Percentiles rank a stretch among this genome's conserved stretches.
These are phyloP conservation scores for Onygenales sp. DNA, from an alignment of 2,329 filamentous ascomycete genomes.

Conservation along the genomic window DNA sequence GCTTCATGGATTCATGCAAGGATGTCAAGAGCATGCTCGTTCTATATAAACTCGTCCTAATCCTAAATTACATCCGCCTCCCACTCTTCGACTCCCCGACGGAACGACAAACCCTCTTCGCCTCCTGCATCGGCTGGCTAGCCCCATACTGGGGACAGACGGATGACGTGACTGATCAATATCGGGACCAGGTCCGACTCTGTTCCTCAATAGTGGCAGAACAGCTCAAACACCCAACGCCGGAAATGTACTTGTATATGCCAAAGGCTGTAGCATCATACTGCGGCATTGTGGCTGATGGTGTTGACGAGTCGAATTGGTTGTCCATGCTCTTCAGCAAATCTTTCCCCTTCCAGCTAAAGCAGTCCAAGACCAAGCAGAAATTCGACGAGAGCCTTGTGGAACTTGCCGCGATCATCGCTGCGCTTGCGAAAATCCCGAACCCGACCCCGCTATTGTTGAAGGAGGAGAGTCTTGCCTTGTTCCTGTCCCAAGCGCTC, in stretches of 20 bases:
- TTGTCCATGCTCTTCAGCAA: conserved; percentile 86
- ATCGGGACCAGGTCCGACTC: conserved; percentile 83
- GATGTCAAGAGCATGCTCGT: conserved; percentile 83
- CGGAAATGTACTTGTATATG: conserved; percentile 80
- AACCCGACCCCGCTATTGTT: conserved; percentile 66
- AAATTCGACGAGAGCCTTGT: conserved; percentile 79
- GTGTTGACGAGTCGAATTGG: conserved; percentile 46
- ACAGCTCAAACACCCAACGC: conserved; percentile 66
- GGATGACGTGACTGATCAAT: conserved; percentile 67
- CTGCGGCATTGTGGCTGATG: conserved; percentile 60
- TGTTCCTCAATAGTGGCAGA: conserved; percentile 89
- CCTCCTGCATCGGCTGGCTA: conserved; percentile 83
- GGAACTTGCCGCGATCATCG: conserved; percentile 80
- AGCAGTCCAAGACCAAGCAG: conserved; percentile 49
- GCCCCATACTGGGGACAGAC: conserved; percentile 83
- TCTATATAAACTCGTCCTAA: conserved; percentile 82
- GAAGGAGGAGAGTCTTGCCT: conserved; percentile 66
- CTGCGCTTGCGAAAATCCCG: conserved; percentile 66
- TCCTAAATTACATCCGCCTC: conserved; percentile 81
- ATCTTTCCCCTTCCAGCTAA: conserved; percentile 77
- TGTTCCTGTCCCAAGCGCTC: conserved; percentile 67
- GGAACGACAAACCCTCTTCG: conserved; percentile 61
- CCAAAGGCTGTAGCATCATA: conserved; percentile 89
- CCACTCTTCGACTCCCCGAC: conserved; percentile 72
- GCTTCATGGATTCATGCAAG: conserved; percentile 86